phyloP scores from a whole-genome alignment of 345 rosid genomes.

The Eucalyptus viminalis region DNA sequence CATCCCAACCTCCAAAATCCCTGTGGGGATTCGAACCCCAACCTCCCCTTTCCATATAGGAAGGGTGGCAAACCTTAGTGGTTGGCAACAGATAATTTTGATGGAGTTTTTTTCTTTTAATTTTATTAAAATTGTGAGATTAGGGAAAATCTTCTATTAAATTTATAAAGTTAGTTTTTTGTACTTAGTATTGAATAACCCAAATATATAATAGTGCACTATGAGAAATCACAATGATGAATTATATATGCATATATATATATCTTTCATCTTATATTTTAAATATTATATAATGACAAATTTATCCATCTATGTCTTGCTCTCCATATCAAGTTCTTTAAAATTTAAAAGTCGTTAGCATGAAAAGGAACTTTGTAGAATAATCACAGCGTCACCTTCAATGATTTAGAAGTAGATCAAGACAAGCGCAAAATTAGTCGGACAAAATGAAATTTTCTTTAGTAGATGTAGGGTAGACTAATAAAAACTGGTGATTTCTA shows the following conservation, averaged over 20 bases:
- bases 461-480: neutral
- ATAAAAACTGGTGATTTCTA: neutral
- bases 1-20: too few relatives aligned
- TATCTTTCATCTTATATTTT: neutral
- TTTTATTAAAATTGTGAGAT: neutral
- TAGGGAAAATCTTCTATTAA: neutral
- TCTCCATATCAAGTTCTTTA: neutral
- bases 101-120: neutral
- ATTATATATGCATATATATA: too few relatives aligned
- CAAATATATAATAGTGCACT: neutral
- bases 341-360: neutral
- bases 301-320: neutral
- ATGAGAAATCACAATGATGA: neutral
- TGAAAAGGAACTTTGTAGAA: neutral
- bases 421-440: too few relatives aligned
- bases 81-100: neutral
- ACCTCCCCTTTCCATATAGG: fast-evolving
- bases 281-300: neutral
- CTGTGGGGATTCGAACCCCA: too few relatives aligned
- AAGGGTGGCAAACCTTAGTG: too few relatives aligned
- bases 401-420: neutral
- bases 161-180: neutral
- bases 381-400: neutral
- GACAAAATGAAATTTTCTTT: neutral
- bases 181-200: neutral